Percentiles rank a stretch among this genome's conserved stretches.
phyloP scores from a whole-genome alignment of 768 basidiomycete species.

The Pleurotus giganteus region DNA sequence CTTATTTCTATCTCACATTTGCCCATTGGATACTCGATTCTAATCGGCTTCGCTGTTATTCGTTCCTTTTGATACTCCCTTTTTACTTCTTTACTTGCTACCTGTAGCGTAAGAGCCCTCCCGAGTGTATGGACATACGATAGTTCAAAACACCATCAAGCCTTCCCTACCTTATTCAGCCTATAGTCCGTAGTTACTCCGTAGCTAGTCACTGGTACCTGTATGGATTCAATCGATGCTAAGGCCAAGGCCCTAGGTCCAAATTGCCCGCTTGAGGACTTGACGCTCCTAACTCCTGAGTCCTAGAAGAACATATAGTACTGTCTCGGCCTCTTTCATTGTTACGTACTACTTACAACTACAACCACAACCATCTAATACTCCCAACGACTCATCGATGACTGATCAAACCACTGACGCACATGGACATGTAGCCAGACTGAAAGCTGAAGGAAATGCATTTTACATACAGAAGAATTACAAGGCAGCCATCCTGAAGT shows the following conservation, averaged over 20 bases:
- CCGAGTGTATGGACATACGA: too few relatives aligned
- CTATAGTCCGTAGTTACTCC: too few relatives aligned
- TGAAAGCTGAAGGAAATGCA: slow-evolving; percentile 22
- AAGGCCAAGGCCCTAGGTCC: too few relatives aligned
- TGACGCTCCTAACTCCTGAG: too few relatives aligned
- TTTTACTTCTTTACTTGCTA: too few relatives aligned
- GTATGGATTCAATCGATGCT: too few relatives aligned
- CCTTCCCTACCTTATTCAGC: too few relatives aligned
- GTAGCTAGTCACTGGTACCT: too few relatives aligned
- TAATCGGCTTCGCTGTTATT: background rate
- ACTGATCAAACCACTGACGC: background rate
- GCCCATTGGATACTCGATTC: background rate
- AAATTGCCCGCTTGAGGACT: too few relatives aligned
- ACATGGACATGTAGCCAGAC: background rate
- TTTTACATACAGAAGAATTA: slow-evolving; percentile 17
- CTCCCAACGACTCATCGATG: background rate
- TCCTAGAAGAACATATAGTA: background rate
- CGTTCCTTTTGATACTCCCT: too few relatives aligned
- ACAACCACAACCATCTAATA: background rate
- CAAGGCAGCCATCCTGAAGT: slow-evolving; percentile 11
- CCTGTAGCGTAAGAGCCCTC: too few relatives aligned
- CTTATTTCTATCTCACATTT: background rate
- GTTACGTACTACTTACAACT: background rate
- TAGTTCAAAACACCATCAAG: too few relatives aligned
- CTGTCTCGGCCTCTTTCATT: background rate